These are phyloP conservation scores for Leishmania turanica DNA, from an alignment of 208 protist genomes.

Conservation along the genomic window DNA sequence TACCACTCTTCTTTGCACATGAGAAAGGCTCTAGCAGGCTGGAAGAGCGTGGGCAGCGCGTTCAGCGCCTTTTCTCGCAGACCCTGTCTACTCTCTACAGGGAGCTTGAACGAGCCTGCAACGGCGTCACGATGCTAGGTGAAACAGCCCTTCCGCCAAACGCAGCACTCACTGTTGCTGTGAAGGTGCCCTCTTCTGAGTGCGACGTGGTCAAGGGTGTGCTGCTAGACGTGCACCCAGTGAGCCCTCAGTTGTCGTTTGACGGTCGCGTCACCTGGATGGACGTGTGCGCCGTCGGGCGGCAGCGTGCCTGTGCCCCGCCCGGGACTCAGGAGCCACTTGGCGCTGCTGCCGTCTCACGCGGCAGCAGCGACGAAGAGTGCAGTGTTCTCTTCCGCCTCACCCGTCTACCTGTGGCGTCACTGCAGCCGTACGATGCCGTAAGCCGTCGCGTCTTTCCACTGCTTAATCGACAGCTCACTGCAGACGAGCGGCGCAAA, in stretches of 20 bases:
- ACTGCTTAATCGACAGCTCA: slow-evolving; percentile 20
- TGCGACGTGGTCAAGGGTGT: slow-evolving; percentile 9
- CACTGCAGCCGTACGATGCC: slow-evolving; percentile 24
- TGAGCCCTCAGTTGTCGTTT: slow-evolving; percentile 27
- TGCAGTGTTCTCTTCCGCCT: slow-evolving; percentile 22
- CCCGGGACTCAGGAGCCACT: background rate
- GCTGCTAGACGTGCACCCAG: slow-evolving; percentile 30
- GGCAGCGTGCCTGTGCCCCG: slow-evolving; percentile 4
- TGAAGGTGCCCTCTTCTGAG: background rate
- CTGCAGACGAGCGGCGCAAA: background rate
- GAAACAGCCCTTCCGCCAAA: slow-evolving; percentile 1
- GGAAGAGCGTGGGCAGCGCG: slow-evolving; percentile 2
- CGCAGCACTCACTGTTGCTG: slow-evolving; percentile 17
- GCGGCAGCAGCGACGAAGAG: background rate
- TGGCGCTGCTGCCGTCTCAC: background rate
- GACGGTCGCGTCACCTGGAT: slow-evolving; percentile 28
- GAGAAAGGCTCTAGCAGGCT: background rate
- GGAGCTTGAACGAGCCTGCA: background rate
- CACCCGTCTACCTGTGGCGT: slow-evolving; percentile 24
- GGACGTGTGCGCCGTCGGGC: slow-evolving; percentile 33
- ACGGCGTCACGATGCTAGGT: background rate
- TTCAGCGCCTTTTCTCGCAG: slow-evolving; percentile 2
- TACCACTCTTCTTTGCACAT: background rate
- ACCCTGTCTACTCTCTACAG: slow-evolving; percentile 11
- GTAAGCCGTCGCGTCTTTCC: slow-evolving; percentile 29